Conservation (phyloP, 2,329 filamentous ascomycete genomes). For the Periconia macrospinosa region DNA sequence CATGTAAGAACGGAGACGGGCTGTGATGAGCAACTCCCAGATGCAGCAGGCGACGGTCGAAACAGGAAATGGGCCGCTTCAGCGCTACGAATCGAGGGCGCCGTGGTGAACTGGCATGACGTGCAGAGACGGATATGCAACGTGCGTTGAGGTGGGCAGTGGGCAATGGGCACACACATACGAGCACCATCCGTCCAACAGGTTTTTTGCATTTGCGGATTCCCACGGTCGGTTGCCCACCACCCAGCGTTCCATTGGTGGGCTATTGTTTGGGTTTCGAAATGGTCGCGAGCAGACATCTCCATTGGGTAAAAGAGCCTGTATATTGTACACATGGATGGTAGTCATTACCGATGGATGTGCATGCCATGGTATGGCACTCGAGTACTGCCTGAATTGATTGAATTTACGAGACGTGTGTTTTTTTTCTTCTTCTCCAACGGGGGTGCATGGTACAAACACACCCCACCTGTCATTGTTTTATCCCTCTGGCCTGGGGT, state of each 20-base stretch:
- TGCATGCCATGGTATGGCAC: background rate
- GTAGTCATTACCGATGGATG: slow-evolving; percentile 13
- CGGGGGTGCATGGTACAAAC: background rate
- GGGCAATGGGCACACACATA: background rate
- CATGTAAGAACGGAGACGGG: background rate
- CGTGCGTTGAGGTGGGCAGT: background rate
- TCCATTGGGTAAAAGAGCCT: slow-evolving; percentile 11
- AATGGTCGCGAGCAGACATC: slow-evolving; percentile 5
- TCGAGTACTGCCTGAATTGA: slow-evolving; percentile 19
- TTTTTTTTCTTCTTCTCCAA: background rate
- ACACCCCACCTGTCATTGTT: too few relatives aligned
- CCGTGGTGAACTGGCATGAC: background rate
- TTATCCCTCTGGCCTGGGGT: background rate
- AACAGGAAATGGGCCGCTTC: background rate
- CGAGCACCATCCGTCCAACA: background rate
- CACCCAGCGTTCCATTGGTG: slow-evolving; percentile 7
- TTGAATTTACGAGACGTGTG: slow-evolving; percentile 1
- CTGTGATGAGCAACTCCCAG: background rate
- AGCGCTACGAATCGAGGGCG: background rate
- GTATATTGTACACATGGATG: background rate
- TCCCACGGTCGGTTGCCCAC: slow-evolving; percentile 2
- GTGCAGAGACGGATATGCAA: too few relatives aligned
- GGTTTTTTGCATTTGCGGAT: background rate
- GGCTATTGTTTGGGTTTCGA: slow-evolving; percentile 6
- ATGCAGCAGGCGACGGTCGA: background rate